Base-by-base conservation (phyloP, 176 grass and related monocot genomes). In the Avena atlantica region DNA sequence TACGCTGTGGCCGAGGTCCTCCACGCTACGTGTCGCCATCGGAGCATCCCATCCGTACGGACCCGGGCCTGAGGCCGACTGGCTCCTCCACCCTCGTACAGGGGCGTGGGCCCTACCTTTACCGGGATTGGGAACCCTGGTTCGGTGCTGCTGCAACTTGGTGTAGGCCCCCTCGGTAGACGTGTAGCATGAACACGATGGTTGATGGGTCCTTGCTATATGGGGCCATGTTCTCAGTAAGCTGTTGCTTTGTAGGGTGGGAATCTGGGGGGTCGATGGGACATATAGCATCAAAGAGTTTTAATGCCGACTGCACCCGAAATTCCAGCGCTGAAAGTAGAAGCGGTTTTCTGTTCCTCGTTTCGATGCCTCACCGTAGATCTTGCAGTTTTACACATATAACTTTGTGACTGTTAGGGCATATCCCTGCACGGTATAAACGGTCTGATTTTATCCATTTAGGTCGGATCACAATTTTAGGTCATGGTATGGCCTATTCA, bases 41-140 rank as follows among this genome's bases (percentile, higher is more conserved):
- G 0, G 25, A 65, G 12, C 25, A 19, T 6, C 34, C 7, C 5
- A 52, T 90, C 63, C 89, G 89, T 90, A 90, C 73, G 1, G 5
- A 0, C 29, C 1, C 6, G 70, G 66, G 44, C 20, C 71, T 13
- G 78, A 53, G 61, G 7, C 62, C n/a, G n/a, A 78, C 74, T 36
- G 31, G 45, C n/a, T 60, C 50, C 50, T 17, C 45, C 3, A 73
- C 85, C 79, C 66, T 84, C 80, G 85, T 87, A 87, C 89, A 4
- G 34, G 6, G 2, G 3, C n/a, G 31, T 36, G 62, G 88, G 79
- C 7, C 84, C 78, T 12, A 11, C 29, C 14, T n/a, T 79, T 47
- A 4, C 13, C 40, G 80, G 89, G 85, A 80, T 87, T 74, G 57
- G 47, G 73, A 25, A 15, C 20, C 12, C 62, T 23, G 52, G 76